Evolutionary conservation across 208 protist species (phyloP).

Genomic region (Crithidia thermophila): DNA sequence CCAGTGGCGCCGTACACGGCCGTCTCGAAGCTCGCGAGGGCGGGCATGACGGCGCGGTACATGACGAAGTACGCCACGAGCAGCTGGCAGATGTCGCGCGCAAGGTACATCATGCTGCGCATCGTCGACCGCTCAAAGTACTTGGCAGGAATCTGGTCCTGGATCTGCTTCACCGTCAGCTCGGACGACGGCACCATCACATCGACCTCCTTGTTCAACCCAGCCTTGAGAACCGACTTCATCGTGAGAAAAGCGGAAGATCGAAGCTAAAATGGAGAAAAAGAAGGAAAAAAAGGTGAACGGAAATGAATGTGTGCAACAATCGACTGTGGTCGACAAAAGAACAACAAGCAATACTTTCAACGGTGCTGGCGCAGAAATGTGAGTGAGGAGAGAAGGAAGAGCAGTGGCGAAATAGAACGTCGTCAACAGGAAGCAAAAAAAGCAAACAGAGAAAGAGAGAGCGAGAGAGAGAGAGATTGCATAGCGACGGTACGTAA

Average conservation of each 20-base stretch:
- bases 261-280: too few species aligned
- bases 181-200: conserved; percentile 66
- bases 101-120: conserved; percentile 55
- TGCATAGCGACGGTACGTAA: too few species aligned
- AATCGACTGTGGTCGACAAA: too few species aligned
- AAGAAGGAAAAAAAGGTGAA: background rate
- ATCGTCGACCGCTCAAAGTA: conserved; percentile 70
- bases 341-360: too few species aligned
- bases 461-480: conserved; percentile 10
- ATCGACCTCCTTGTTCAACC: conserved; percentile 60
- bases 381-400: too few species aligned
- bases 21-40: conserved; percentile 29
- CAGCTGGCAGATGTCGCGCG: conserved; percentile 67
- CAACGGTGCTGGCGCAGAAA: too few species aligned
- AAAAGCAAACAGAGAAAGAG: background rate
- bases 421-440: too few species aligned
- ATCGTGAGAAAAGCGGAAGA: conserved; percentile 13
- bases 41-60: conserved; percentile 48
- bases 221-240: conserved; percentile 65
- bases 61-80: conserved; percentile 57
- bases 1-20: conserved; percentile 15
- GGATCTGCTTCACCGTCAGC: conserved; percentile 76
- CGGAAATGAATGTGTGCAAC: background rate
- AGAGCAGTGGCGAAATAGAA: too few species aligned
- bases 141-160: conserved; percentile 70